Conservation (phyloP, 768 basidiomycete genomes). For the Rhodocollybia butyracea region DNA sequence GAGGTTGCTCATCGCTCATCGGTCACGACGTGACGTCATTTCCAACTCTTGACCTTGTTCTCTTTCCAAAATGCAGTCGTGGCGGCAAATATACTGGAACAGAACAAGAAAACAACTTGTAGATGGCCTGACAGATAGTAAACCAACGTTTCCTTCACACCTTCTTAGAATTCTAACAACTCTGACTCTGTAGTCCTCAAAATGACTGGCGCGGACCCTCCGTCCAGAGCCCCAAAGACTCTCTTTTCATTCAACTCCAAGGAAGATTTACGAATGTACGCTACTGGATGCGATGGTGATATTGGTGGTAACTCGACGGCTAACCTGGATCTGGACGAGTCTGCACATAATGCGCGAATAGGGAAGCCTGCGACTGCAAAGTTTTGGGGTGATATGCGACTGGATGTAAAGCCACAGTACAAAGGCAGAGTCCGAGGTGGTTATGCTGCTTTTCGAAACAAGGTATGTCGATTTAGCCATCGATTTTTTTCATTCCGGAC, state of each 20-base stretch:
- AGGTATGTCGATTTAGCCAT: conserved; percentile 51
- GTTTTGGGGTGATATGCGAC: conserved; percentile 80
- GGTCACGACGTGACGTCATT: too few relatives aligned
- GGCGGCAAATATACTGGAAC: conserved; percentile 5
- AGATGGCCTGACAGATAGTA: conserved; percentile 8
- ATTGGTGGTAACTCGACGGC: conserved; percentile 82
- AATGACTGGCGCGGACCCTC: conserved; percentile 74
- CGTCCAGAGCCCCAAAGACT: conserved; percentile 56
- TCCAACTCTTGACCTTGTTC: too few relatives aligned
- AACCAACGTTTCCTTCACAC: not conserved
- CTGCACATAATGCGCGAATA: conserved; percentile 40
- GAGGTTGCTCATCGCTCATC: too few relatives aligned
- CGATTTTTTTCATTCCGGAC: conserved; percentile 2
- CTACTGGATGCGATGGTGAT: conserved; percentile 83
- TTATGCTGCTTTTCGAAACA: conserved; percentile 89
- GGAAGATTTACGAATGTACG: conserved; percentile 59
- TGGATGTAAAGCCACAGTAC: conserved; percentile 64
- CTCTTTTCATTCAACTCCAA: conserved; percentile 63
- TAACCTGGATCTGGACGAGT: conserved; percentile 66
- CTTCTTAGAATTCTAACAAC: not conserved
- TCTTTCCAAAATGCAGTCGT: conserved; percentile 1
- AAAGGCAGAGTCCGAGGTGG: conserved; percentile 74
- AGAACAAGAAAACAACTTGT: not conserved
- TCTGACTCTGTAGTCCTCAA: conserved; percentile 48
- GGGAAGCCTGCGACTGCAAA: conserved; percentile 53